These are phyloP conservation scores for Tulasnella sp. DNA, from an alignment of 768 basidiomycete species.

Conservation along the genomic window DNA sequence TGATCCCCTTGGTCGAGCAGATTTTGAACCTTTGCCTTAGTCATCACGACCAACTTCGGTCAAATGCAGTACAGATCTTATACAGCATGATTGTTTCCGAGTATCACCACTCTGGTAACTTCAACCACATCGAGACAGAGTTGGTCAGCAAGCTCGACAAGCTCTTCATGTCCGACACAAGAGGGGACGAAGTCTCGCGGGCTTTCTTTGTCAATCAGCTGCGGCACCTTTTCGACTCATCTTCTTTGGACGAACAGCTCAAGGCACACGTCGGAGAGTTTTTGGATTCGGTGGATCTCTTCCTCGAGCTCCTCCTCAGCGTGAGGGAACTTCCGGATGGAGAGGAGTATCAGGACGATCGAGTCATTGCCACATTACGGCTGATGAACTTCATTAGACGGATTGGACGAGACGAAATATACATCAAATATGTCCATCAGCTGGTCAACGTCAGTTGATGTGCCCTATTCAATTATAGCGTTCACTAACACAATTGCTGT, in stretches of 20 bases:
- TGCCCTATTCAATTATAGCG: slow-evolving; percentile 4
- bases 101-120: slow-evolving; percentile 73
- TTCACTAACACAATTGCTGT: slow-evolving; percentile 18
- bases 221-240: slow-evolving; percentile 77
- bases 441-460: slow-evolving; percentile 66
- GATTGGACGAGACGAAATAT: slow-evolving; percentile 87
- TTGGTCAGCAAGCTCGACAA: slow-evolving; percentile 84
- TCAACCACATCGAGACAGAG: slow-evolving; percentile 85
- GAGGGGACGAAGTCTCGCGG: slow-evolving; percentile 81
- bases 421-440: slow-evolving; percentile 92
- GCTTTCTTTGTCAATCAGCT: slow-evolving; percentile 90
- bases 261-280: slow-evolving; percentile 69
- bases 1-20: slow-evolving; percentile 76
- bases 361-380: slow-evolving; percentile 81
- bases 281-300: slow-evolving; percentile 81
- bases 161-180: slow-evolving; percentile 87
- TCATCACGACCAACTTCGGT: slow-evolving; percentile 85
- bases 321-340: slow-evolving; percentile 85
- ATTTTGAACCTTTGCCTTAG: slow-evolving; percentile 89
- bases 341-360: slow-evolving; percentile 89
- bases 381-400: slow-evolving; percentile 90
- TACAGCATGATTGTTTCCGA: slow-evolving; percentile 94
- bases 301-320: slow-evolving; percentile 81
- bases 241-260: slow-evolving; percentile 68
- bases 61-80: slow-evolving; percentile 82